Base-by-base conservation (phyloP, 371 early-diverging fungal species). In the Circinella umbellata region DNA sequence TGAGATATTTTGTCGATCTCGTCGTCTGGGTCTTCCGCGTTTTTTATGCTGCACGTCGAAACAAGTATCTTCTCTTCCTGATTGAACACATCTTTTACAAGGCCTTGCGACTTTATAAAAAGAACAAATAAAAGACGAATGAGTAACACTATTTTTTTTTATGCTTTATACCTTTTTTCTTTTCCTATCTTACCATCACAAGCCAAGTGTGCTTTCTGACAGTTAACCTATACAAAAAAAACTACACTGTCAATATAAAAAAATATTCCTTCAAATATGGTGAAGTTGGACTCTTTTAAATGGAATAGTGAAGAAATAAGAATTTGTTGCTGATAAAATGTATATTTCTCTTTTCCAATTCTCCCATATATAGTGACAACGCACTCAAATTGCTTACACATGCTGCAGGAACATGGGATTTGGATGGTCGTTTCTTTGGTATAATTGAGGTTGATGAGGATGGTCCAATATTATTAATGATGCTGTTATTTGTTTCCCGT, bases 11-110 rank as follows among this genome's bases (percentile, higher is more conserved):
- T 61, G 61, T 38, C 46, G 65, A 61, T 88, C 90, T 54, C 88
- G 86, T 17, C 90, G 77, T 72, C 90, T 92, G 42, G 92, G 94
- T 38, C 94, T 83, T 27, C 94, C 94, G 67, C 94, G 85, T 73
- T 92, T 92, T 71, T 92, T 93, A 78, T 92, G 92, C 71, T 91
- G 88, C 59, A 91, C 91, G 70, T 93, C 94, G 49, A 87, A 80
- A 67, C 94, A 93, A 34, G 89, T 88, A 61, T 90, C 91, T 66
- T 85, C 81, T 71, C 89, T 90, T 55, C 88, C 89, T 15, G 90
- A 72, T 4, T 88, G 81, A 13, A 91, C 76, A 72, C 94, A 93
- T 53, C 94, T 82, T 71, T 87, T 88, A 75, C 94, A 93, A 10
- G 94, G 94, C 39, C 94, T 76, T 39, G 87, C 87, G 7, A 88